phyloP scores from a whole-genome alignment of 352 stramenopile species.

The Phytopythium vexans region DNA sequence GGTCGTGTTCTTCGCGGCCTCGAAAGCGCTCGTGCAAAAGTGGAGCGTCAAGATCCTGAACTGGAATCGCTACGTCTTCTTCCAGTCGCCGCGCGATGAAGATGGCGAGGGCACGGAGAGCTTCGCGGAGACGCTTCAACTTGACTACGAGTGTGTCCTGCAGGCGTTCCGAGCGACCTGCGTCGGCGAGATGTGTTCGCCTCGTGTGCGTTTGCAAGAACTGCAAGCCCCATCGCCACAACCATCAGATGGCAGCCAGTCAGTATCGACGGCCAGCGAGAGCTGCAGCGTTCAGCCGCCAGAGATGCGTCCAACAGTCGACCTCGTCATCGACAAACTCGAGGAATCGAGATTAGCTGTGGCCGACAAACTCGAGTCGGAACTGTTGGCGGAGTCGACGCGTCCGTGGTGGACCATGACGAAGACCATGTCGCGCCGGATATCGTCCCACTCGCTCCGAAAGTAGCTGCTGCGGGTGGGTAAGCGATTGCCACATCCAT shows the following conservation, averaged over 20 bases:
- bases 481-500: too few species aligned
- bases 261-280: background rate
- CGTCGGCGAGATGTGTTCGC: conserved; percentile 22
- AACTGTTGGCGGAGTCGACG: background rate
- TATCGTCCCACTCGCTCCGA: conserved; percentile 33
- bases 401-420: conserved; percentile 12
- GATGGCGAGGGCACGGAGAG: conserved; percentile 8
- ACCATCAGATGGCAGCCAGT: background rate
- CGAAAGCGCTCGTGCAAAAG: conserved; percentile 39
- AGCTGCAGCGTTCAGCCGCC: too few species aligned
- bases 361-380: too few species aligned
- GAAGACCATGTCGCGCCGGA: conserved; percentile 9
- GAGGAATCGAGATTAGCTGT: too few species aligned
- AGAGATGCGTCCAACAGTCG: too few species aligned
- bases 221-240: background rate
- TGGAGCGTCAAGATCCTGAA: conserved; percentile 62
- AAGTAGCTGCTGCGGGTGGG: background rate
- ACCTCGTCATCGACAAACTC: too few species aligned
- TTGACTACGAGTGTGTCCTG: conserved; percentile 26
- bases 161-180: conserved; percentile 27
- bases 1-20: conserved; percentile 50
- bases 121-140: conserved; percentile 7
- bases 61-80: conserved; percentile 72
- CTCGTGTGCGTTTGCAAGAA: conserved; percentile 1
- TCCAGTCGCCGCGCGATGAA: background rate